Conservation (phyloP, 257 asterid genomes). For the Striga asiatica region DNA sequence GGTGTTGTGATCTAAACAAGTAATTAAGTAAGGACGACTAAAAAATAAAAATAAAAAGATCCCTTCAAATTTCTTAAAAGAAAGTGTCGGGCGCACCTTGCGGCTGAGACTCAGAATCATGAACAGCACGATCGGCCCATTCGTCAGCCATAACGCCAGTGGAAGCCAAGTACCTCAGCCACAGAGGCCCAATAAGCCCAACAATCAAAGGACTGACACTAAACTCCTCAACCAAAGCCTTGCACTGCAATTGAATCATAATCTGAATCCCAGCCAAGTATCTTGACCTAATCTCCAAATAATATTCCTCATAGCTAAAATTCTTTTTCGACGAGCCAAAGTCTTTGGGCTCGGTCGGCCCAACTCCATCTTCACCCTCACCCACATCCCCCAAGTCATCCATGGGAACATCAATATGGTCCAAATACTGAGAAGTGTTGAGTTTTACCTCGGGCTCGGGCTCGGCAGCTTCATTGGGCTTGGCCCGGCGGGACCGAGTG, state of each 20-base stretch:
- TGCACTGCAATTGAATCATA: conserved; percentile 71
- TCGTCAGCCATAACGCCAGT: conserved; percentile 45
- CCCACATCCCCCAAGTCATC: conserved; percentile 16
- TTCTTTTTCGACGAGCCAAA: conserved; percentile 29
- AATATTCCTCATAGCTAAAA: conserved; percentile 35
- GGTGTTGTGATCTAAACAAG: not conserved
- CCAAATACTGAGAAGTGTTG: conserved; percentile 28
- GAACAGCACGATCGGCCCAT: conserved; percentile 57
- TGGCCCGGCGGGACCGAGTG: conserved; percentile 24
- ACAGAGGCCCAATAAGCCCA: conserved; percentile 55
- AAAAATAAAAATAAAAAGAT: not conserved
- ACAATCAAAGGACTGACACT: conserved; percentile 50
- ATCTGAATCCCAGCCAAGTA: conserved; percentile 55
- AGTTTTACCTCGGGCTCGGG: conserved; percentile 34
- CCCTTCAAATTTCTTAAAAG: not conserved
- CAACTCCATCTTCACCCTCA: conserved; percentile 44
- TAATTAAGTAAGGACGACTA: not conserved
- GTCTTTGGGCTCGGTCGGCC: conserved; percentile 44
- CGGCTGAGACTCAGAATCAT: conserved; percentile 48
- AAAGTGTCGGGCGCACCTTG: conserved; percentile 31
- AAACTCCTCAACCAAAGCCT: conserved; percentile 63
- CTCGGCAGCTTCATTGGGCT: conserved; percentile 17
- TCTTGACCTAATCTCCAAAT: conserved; percentile 44
- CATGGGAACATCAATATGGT: conserved; percentile 16
- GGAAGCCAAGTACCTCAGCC: conserved; percentile 57